phyloP scores from a whole-genome alignment of 2,329 filamentous ascomycete genomes.

The Claviceps sp. region DNA sequence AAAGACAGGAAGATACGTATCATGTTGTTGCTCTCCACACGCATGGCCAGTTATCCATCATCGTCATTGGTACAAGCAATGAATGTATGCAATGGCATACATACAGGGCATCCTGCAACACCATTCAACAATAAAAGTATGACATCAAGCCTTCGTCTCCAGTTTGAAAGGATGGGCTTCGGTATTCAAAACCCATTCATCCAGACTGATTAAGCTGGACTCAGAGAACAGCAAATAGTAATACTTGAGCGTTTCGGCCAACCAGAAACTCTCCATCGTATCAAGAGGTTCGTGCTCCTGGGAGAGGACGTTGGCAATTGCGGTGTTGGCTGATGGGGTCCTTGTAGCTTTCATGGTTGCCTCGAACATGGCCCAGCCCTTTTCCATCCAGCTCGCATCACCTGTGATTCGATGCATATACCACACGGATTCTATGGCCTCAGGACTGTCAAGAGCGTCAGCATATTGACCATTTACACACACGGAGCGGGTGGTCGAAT shows the following conservation, averaged over 20 bases:
- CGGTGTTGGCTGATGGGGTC: conserved; percentile 55
- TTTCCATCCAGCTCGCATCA: conserved; percentile 59
- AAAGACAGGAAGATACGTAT: background rate
- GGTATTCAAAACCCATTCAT: conserved; percentile 55
- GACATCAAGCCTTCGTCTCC: background rate
- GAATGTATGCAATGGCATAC: background rate
- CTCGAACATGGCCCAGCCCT: conserved; percentile 77
- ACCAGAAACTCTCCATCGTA: conserved; percentile 40
- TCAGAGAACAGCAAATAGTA: conserved; percentile 54
- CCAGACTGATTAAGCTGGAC: conserved; percentile 40
- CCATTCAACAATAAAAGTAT: background rate
- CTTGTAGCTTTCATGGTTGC: conserved; percentile 53
- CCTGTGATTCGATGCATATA: conserved; percentile 86
- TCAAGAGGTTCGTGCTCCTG: conserved; percentile 33
- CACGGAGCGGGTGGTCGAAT: background rate
- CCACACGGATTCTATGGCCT: conserved; percentile 80
- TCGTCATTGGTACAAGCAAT: background rate
- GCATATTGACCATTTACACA: background rate
- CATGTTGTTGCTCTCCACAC: background rate
- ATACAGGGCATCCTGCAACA: background rate
- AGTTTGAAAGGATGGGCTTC: conserved; percentile 44
- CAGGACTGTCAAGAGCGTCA: conserved; percentile 42
- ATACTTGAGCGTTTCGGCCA: conserved; percentile 72
- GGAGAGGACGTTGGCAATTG: conserved; percentile 49
- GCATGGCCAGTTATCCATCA: background rate